Evolutionary conservation across 73 alveolate genomes (phyloP).

Genomic region (Stentor coeruleus): DNA sequence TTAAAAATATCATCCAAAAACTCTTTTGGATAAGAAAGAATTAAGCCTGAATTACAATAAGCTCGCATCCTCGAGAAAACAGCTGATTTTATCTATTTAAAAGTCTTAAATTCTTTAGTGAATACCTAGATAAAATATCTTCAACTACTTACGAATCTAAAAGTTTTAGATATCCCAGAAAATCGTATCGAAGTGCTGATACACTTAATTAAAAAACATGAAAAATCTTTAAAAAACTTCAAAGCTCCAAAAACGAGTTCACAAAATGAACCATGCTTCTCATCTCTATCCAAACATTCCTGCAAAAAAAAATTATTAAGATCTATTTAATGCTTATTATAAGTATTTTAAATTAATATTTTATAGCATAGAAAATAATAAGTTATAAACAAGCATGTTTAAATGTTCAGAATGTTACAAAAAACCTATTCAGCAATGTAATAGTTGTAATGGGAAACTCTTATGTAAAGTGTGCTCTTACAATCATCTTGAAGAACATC

Average conservation of each 20-base stretch:
- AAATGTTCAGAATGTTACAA: no score
- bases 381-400: no score
- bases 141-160: neutral
- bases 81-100: neutral
- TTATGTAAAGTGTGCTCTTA: no score
- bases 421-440: no score
- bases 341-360: no score
- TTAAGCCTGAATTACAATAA: neutral
- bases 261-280: neutral
- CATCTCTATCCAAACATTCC: neutral
- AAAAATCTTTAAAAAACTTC: neutral
- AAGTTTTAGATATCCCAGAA: neutral
- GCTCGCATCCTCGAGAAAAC: neutral
- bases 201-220: no score
- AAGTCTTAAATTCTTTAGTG: neutral
- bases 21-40: no score
- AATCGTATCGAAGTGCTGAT: neutral
- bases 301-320: neutral
- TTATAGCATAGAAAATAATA: no score
- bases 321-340: neutral
- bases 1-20: no score
- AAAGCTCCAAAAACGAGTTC: neutral
- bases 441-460: no score
- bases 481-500: no score
- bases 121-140: neutral